Conservation (phyloP, 1,284 basidiomycete genomes). For the Paramarasmius palmivorus region DNA sequence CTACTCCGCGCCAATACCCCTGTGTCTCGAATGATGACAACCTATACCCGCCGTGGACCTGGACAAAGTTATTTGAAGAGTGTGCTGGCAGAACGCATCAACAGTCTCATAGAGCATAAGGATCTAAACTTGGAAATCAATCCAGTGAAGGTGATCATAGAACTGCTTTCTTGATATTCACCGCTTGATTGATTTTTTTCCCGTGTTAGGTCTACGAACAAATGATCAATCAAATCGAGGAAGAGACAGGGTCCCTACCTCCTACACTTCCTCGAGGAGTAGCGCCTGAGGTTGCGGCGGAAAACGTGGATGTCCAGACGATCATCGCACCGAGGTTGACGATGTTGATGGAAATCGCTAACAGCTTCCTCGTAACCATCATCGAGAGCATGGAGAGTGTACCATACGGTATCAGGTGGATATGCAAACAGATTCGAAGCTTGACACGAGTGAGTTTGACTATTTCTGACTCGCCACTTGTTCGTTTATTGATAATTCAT, state of each 20-base stretch:
- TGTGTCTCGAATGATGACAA: slow-evolving; percentile 99
- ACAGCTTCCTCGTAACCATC: slow-evolving; percentile 96
- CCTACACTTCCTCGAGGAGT: slow-evolving; percentile 91
- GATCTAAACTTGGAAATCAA: slow-evolving; percentile 99
- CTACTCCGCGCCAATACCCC: slow-evolving; percentile 97
- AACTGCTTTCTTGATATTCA: not conserved
- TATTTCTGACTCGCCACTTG: slow-evolving; percentile 11
- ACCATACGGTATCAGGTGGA: slow-evolving; percentile 99
- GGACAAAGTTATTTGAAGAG: slow-evolving; percentile 98
- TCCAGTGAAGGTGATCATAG: slow-evolving; percentile 79
- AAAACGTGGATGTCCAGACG: slow-evolving; percentile 93
- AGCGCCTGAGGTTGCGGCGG: slow-evolving; percentile 89
- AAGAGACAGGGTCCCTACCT: slow-evolving; percentile 90
- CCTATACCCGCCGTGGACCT: slow-evolving; percentile 96
- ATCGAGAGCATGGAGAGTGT: slow-evolving; percentile 97
- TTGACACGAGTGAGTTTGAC: slow-evolving; percentile 78
- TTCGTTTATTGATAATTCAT: slow-evolving; percentile 12
- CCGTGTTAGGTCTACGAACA: slow-evolving; percentile 91
- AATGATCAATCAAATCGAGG: slow-evolving; percentile 98
- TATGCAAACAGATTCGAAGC: slow-evolving; percentile 98
- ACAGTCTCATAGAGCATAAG: slow-evolving; percentile 97
- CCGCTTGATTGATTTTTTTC: not conserved
- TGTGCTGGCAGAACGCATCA: slow-evolving; percentile 95
- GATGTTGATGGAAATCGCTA: slow-evolving; percentile 99
- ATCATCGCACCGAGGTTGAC: slow-evolving; percentile 95